These are phyloP conservation scores for Fistulinella staudtii DNA, from an alignment of 1,284 basidiomycete species.

Conservation along the genomic window DNA sequence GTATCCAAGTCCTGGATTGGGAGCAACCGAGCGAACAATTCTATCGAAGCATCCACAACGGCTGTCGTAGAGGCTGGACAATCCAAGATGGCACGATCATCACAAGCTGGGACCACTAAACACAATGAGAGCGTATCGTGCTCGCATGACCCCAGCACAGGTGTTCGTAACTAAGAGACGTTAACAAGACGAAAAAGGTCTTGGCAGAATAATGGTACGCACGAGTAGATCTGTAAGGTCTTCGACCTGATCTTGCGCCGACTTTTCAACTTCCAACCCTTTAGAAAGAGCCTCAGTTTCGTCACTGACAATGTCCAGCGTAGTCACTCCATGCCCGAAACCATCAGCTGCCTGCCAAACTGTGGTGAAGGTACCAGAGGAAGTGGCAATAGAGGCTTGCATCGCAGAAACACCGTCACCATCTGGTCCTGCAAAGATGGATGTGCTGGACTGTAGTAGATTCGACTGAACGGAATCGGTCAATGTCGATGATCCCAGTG, in stretches of 20 bases:
- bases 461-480: slow-evolving; percentile 79
- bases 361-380: slow-evolving; percentile 78
- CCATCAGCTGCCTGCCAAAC: slow-evolving; percentile 89
- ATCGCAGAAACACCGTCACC: slow-evolving; percentile 70
- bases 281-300: slow-evolving; percentile 31
- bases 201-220: slow-evolving; percentile 33
- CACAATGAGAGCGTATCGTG: slow-evolving; percentile 83
- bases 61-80: slow-evolving; percentile 78
- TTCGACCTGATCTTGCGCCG: slow-evolving; percentile 62
- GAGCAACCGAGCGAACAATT: slow-evolving; percentile 80
- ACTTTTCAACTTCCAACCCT: slow-evolving; percentile 27
- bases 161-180: slow-evolving; percentile 59
- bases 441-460: slow-evolving; percentile 82
- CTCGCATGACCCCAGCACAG: slow-evolving; percentile 82
- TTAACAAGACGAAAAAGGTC: slow-evolving; percentile 13
- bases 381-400: slow-evolving; percentile 90
- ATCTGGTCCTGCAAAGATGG: slow-evolving; percentile 83
- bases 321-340: slow-evolving; percentile 91
- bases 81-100: slow-evolving; percentile 48
- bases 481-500: slow-evolving; percentile 75
- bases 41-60: slow-evolving; percentile 86
- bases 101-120: slow-evolving; percentile 42
- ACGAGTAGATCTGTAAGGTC: slow-evolving; percentile 70
- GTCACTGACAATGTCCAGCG: slow-evolving; percentile 51
- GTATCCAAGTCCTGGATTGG: slow-evolving; percentile 74